Conservation (phyloP, 495 filamentous ascomycete genomes). For the Daldinia decipiens region DNA sequence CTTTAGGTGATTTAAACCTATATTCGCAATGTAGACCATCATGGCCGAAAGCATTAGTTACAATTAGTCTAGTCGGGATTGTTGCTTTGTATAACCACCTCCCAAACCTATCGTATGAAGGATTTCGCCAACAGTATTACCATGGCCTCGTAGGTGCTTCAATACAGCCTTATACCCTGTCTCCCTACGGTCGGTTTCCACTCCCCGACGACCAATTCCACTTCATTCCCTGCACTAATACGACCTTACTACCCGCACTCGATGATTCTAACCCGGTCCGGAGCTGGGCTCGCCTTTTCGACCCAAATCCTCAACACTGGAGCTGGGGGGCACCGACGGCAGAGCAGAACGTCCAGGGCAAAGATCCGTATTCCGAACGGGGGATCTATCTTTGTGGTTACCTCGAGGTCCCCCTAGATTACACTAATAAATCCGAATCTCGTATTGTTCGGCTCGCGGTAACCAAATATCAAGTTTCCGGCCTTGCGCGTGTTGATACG, state of each 20-base stretch:
- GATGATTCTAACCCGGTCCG: conserved; percentile 46
- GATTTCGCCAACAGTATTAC: conserved; percentile 36
- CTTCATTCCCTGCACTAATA: conserved; percentile 56
- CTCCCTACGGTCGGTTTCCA: conserved; percentile 55
- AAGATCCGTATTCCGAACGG: conserved; percentile 51
- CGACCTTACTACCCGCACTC: conserved; percentile 51
- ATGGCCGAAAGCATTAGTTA: conserved; percentile 22
- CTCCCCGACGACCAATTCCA: conserved; percentile 52
- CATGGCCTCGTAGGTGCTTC: conserved; percentile 18
- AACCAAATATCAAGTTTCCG: conserved; percentile 58
- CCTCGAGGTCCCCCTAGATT: conserved; percentile 60
- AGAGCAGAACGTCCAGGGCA: conserved; percentile 3
- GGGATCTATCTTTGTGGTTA: conserved; percentile 59
- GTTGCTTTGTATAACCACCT: conserved; percentile 29
- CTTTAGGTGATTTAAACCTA: background rate
- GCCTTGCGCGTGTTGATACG: conserved; percentile 46
- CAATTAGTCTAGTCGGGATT: conserved; percentile 22
- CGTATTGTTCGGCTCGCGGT: conserved; percentile 58
- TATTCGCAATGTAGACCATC: conserved; percentile 10
- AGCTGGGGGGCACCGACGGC: conserved; percentile 50
- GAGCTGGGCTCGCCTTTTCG: conserved; percentile 55
- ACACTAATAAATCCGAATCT: conserved; percentile 54
- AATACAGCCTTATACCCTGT: conserved; percentile 14
- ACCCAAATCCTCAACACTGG: conserved; percentile 56
- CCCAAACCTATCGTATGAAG: conserved; percentile 37